Evolutionary conservation across 108 stramenopile genomes (phyloP).

Genomic region (Pseudonitzschia multiseries): DNA sequence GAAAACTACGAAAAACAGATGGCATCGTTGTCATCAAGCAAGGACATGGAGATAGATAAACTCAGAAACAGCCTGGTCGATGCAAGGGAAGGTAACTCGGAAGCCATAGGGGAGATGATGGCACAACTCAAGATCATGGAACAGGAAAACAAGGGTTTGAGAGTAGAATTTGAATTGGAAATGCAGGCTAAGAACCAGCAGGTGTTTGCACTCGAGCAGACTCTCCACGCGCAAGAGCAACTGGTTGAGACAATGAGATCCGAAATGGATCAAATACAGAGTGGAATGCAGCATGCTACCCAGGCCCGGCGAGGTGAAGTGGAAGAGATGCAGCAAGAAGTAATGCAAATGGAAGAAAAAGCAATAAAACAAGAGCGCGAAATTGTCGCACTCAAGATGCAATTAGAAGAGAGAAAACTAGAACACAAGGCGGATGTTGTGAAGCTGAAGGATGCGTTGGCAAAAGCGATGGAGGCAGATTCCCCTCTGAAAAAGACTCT

Average conservation of each 20-base stretch:
- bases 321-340: constrained; percentile 83
- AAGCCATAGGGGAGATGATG: constrained; percentile 45
- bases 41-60: constrained; percentile 66
- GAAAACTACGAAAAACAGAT: constrained; percentile 56
- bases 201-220: constrained; percentile 74
- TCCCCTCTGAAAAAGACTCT: constrained; percentile 34
- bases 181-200: constrained; percentile 67
- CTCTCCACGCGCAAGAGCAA: constrained; percentile 79
- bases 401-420: constrained; percentile 66
- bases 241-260: constrained; percentile 67
- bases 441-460: constrained; percentile 57
- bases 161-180: constrained; percentile 54
- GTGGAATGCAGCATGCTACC: constrained; percentile 68
- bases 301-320: constrained; percentile 71
- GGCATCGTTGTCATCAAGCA: constrained; percentile 42
- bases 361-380: constrained; percentile 66
- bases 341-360: constrained; percentile 61
- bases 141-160: constrained; percentile 46
- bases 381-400: constrained; percentile 60
- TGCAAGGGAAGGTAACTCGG: constrained; percentile 38
- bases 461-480: constrained; percentile 45
- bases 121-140: constrained; percentile 46
- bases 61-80: constrained; percentile 62
- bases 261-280: constrained; percentile 88
- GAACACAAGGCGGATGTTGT: constrained; percentile 66